Evolutionary conservation across 768 basidiomycete genomes (phyloP), one percentile per base, ranked within the genome.

Genomic region (Holtermannia corniformis): DNA sequence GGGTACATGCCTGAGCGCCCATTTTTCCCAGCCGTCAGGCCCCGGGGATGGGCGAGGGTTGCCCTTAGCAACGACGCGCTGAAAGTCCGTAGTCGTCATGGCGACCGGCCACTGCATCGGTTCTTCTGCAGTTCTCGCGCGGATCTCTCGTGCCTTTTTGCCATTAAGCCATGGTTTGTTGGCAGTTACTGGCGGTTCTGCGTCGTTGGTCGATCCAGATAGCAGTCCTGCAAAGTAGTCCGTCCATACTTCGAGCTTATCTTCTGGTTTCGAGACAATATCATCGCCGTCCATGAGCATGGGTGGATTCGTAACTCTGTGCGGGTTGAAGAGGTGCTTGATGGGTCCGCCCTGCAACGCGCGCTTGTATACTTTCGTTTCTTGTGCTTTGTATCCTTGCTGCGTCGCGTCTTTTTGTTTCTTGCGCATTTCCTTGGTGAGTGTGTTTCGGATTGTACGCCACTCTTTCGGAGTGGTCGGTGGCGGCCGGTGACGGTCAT

Each of bases 21-120:
- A n/a, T n/a, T n/a, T n/a, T n/a, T 54, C 53, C 52, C 53, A 50
- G 4, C 50, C 45, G 44, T 58, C 57, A 1, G 57, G 57, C 4
- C 57, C 53, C 1, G 57, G 53, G 4, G 57, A 50, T 11, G 57
- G 53, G 32, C 37, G 32, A 5, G 43, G 41, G 32, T 54, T 54
- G 21, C 57, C 57, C 42, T 41, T 50, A 11, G 5, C 5, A 3
- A 58, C 47, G 3, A 16, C 20, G 4, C 4, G 3, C 5, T 21
- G 3, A 20, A 54, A 40, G 25, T 52, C 46, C 1, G 3, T 21
- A 19, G 45, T 5, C 2, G 46, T 43, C 2, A 57, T 57, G 5
- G 21, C 16, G 13, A 10, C 4, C 4, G 52, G 56, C 53, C 56
- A 54, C 40, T 44, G 13, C 21, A 57, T 21, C 14, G 40, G 14